Percentiles rank a stretch among this genome's conserved stretches.
phyloP scores from a whole-genome alignment of 2,329 filamentous ascomycete species.

The Trichoderma lentiforme region DNA sequence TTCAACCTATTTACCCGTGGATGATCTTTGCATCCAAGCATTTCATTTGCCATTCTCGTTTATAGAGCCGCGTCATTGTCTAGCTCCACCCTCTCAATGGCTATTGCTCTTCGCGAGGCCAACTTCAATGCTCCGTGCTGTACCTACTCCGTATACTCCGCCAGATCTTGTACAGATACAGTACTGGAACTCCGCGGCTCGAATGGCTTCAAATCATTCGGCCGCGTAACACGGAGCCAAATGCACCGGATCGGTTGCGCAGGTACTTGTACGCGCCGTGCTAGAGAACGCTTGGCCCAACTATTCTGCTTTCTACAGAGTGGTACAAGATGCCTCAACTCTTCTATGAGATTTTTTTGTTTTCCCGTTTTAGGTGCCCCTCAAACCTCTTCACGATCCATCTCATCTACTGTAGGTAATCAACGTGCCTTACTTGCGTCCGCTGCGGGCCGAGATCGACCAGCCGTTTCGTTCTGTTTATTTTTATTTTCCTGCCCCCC shows the following conservation, averaged over 20 bases:
- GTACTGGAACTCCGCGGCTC: neutral
- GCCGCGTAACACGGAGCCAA: neutral
- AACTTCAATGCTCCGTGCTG: neutral
- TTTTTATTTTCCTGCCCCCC: neutral
- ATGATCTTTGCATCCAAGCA: neutral
- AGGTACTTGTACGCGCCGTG: neutral
- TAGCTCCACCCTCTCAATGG: neutral
- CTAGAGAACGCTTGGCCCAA: neutral
- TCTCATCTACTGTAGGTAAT: neutral
- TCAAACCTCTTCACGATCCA: neutral
- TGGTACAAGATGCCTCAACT: neutral
- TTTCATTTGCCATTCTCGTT: neutral
- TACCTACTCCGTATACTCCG: neutral
- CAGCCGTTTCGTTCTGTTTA: neutral
- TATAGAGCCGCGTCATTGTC: neutral
- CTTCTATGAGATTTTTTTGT: neutral
- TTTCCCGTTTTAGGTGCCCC: neutral
- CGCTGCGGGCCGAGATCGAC: neutral
- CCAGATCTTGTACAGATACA: neutral
- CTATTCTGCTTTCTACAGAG: conserved; percentile 3
- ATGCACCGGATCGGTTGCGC: neutral
- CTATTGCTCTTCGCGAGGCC: neutral
- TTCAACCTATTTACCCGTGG: neutral
- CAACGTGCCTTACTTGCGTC: neutral
- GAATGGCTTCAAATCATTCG: neutral